Conservation (phyloP, 108 stramenopile genomes). For the Nannochloropsis gaditana region DNA sequence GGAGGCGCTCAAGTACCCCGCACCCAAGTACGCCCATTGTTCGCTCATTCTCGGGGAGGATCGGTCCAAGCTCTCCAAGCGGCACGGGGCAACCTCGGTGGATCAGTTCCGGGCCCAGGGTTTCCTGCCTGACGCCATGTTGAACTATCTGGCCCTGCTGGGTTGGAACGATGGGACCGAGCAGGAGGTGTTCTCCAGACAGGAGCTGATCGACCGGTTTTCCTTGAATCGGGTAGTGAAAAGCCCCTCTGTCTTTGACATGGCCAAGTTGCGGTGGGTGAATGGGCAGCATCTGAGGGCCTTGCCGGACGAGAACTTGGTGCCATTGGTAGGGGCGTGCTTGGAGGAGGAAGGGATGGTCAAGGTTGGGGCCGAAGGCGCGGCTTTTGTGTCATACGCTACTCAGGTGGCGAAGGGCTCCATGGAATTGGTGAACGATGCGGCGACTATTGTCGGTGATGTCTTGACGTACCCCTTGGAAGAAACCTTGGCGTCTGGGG, state of each 20-base stretch:
- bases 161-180: constrained; percentile 98
- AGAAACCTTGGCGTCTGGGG: constrained; percentile 57
- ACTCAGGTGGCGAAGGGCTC: constrained; percentile 75
- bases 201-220: constrained; percentile 89
- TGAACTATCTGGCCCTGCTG: constrained; percentile 87
- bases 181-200: constrained; percentile 85
- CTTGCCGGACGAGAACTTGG: constrained; percentile 30
- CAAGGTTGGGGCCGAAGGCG: constrained; percentile 44
- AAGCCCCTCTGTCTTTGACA: constrained; percentile 89
- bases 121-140: constrained; percentile 44
- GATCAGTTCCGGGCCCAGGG: constrained; percentile 77
- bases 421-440: constrained; percentile 83
- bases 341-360: constrained; percentile 29
- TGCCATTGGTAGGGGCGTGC: constrained; percentile 27
- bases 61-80: constrained; percentile 87
- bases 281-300: constrained; percentile 67
- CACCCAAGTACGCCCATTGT: constrained; percentile 82
- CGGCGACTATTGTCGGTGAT: constrained; percentile 66
- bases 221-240: constrained; percentile 83
- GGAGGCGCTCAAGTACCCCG: constrained; percentile 46
- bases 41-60: constrained; percentile 94
- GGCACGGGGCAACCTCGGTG: constrained; percentile 93
- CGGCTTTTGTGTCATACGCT: constrained; percentile 63
- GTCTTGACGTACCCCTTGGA: constrained; percentile 74
- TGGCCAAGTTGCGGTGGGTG: constrained; percentile 88